Base-by-base conservation (phyloP, 345 rosid species). In the Firmiana major region DNA sequence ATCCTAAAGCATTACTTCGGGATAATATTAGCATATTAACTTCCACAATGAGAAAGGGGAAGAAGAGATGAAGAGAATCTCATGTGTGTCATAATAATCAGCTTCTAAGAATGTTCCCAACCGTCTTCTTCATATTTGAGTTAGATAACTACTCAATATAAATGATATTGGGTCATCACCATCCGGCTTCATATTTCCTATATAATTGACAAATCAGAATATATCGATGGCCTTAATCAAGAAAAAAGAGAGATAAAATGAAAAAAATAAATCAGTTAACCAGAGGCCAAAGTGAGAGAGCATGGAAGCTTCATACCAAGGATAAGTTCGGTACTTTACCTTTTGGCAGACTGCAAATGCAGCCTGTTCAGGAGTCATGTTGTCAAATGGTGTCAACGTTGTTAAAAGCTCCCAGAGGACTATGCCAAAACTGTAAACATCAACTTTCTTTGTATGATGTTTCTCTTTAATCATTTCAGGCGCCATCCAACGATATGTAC, bases 401-500 rank as follows among this genome's bases (percentile, higher is more conserved):
- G 97, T 89, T 71, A 90, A 81, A 76, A 92, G 88, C 89, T 92
- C 97, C 94, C 97, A 92, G 9, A 92, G 83, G 73, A 92, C 93
- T 22, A 92, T 88, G 70, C 94, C 97, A 73, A 90, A 92, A 82
- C 94, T 90, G 81, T 92, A 92, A 67, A 92, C 92, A 49, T 92
- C 97, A 49, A 92, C 93, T 80, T 92, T 92, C 88, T 88, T 90
- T 10, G 94, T 89, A 75, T 92, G 91, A 31, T 78, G 88, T 77
- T 92, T 92, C 81, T 86, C 93, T 80, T 83, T 87, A 78, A 92
- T 90, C 97, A 92, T 92, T 82, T 92, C 97, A 46, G 94, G 97
- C 64, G 97, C 94, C 97, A 92, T 92, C 94, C 97, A 92, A 13
- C 93, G 92, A 77, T 90, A 92, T 17, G 97, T 92, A 26, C 97